Evolutionary conservation across 2,329 filamentous ascomycete genomes (phyloP), one percentile per base, ranked within the genome.

Genomic region (Hortaea werneckii): DNA sequence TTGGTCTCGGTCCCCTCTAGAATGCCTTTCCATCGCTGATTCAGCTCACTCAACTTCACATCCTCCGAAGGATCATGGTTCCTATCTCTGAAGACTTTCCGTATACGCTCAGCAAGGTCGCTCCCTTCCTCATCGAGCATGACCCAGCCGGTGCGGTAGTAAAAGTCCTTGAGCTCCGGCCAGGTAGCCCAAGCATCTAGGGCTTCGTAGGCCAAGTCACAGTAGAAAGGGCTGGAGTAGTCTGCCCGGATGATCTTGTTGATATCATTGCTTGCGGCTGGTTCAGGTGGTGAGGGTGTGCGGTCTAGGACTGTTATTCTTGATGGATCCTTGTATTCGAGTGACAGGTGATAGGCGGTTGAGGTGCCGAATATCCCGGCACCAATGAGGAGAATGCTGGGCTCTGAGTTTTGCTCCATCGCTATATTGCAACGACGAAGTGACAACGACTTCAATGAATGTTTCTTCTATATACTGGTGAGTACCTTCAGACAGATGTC

Each of bases 91-190:
- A 80, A 78, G 46, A 79, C 77, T 49, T 70, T 60, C 9, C 75
- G 65, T 35, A 82, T 77, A 0, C 73, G 65, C 34, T 69, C 65
- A 2, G 72, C 71, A 47, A 77, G 68, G 40, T 72, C 66, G 46
- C 68, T 66, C 1, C 56, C 65, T 30, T 65, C 68, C 38, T 74
- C 67, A 51, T 71, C 75, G 56, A 78, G 72, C 65, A 69, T 77
- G 45, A 78, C 71, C 64, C 80, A 76, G n/a, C 80, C 79, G 0
- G 73, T 77, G 55, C 76, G 71, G 57, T 82, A 75, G 56, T 80
- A 83, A 45, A 71, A 74, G 1, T 49, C 40, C 38, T 56, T 51
- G 7, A 64, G 48, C 38, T 58, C 53, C 1, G 58, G 51, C 53
- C 51, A 57, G n/a, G 44, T 53, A n/a, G 54, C 49, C 66, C 65